Percentiles rank a stretch among this genome's conserved stretches.
Evolutionary conservation across 2,329 filamentous ascomycete genomes (phyloP).

Genomic region (Epichloe hybrida): DNA sequence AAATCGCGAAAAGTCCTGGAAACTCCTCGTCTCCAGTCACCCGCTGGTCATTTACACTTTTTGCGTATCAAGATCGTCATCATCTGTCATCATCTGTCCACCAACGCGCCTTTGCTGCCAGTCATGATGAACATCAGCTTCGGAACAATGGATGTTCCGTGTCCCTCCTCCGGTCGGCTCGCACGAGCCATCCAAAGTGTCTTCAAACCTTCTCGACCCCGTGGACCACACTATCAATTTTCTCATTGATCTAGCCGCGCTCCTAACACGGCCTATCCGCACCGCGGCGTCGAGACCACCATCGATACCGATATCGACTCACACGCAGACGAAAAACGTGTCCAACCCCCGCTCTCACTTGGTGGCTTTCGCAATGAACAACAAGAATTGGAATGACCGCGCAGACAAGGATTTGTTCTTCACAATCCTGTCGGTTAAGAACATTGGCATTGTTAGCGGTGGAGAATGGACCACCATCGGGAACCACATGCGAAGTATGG

Average conservation of each 20-base stretch:
- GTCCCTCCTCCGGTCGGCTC: constrained; percentile 2
- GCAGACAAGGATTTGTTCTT: constrained; percentile 52
- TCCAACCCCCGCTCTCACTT: not conserved
- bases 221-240: constrained; percentile 29
- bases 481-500: constrained; percentile 43
- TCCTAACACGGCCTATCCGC: constrained; percentile 24
- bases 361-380: constrained; percentile 26
- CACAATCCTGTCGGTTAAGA: constrained; percentile 47
- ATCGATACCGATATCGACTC: constrained; percentile 7
- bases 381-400: constrained; percentile 48
- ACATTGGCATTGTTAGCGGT: constrained; percentile 49
- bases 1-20: not conserved
- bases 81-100: not conserved
- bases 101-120: not conserved
- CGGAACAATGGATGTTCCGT: constrained; percentile 8
- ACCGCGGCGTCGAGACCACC: constrained; percentile 4
- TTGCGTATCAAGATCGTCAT: not conserved
- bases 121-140: not conserved
- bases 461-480: constrained; percentile 49
- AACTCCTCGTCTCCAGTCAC: not conserved
- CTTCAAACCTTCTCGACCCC: constrained; percentile 8
- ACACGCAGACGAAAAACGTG: constrained; percentile 6
- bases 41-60: too few relatives aligned
- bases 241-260: constrained; percentile 18
- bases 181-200: constrained; percentile 16